Evolutionary conservation across 768 basidiomycete genomes (phyloP), one percentile per base, ranked within the genome.

Genomic region (Panus rudis): DNA sequence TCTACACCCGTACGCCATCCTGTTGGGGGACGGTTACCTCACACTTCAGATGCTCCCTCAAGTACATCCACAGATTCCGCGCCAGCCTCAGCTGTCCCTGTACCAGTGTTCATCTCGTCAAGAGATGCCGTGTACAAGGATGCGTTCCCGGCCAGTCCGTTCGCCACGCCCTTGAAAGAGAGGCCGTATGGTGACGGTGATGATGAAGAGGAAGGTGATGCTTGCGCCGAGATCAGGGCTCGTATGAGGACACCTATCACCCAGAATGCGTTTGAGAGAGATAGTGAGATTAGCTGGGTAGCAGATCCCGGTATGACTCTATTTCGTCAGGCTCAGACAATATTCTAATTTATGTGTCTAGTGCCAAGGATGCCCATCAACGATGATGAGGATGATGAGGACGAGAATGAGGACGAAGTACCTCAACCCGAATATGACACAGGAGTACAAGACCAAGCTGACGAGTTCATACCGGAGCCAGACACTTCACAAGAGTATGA

Each of bases 261-360:
- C n/a, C 52, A 40, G 33, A 27, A 39, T 24, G 49, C 42, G n/a
- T 50, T 56, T 27, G 55, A 53, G 16, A 49, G 57, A 22, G 57
- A 74, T 35, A 74, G 76, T 32, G 79, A 80, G 52, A 73, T 70
- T 34, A 90, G 86, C 54, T 90, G 86, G 86, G 68, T 85, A 27
- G 84, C 82, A 31, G 76, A 79, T 37, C 81, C 74, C 57, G 79
- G 86, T 85, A 53, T 52, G 76, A n/a, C n/a, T 66, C 6, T 32
- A 31, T 25, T 19, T 48, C n/a, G 34, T 38, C 41, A 39, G 45
- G 28, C 19, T 44, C 47, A 25, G 38, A 32, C 45, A 45, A 25
- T 16, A 40, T 33, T 26, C 25, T 41, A 37, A 52, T 49, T 48
- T n/a, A n/a, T 79, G 79, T 79, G 19, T 75, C 75, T 33, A 78